Evolutionary conservation across 2,329 filamentous ascomycete genomes (phyloP), one percentile per base, ranked within the genome.

Genomic region (Simplicillium aogashimaense): DNA sequence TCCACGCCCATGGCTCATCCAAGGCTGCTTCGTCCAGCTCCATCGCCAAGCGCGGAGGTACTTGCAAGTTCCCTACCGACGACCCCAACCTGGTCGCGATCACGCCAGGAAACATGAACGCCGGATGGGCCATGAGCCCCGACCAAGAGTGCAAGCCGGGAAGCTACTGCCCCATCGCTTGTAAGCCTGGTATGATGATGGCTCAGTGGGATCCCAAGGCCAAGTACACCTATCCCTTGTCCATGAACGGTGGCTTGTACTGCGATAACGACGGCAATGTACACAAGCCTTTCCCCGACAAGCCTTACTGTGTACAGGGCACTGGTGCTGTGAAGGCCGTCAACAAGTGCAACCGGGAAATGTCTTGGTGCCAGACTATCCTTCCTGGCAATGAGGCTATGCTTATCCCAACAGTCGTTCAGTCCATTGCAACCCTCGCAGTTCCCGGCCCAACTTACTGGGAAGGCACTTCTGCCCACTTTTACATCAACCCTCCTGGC

Each of bases 291-390:
- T 88, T 88, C 56, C 67, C 76, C 6, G 59, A 73, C 43, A 67
- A 76, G 52, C 74, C 78, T 4, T 83, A 85, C 61, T 90, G 85
- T 58, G 74, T 82, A 37, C 66, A 78, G 32, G 84, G 83, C 35
- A 76, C 76, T 15, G 82, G 81, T 34, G 56, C 76, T 7, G 70
- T 89, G 40, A 65, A 69, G 42, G 83, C 73, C 29, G 66, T 78
- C 45, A 89, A 87, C 65, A 78, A 80, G 49, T 75, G 72, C 45
- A 71, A 74, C 35, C 63, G 66, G 29, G 54, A 70, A 12, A 72
- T 87, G 40, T 76, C 84, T 3, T 86, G 84, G 61, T 89, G 84
- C 60, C 84, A 89, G 61, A 89, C 84, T 4, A 81, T 87, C 12
- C 62, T 88, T 45, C 84, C 84, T 14, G 84, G 84, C 37, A 82